Evolutionary conservation across 2,329 filamentous ascomycete species (phyloP).

Genomic region (Diaporthe vexans): DNA sequence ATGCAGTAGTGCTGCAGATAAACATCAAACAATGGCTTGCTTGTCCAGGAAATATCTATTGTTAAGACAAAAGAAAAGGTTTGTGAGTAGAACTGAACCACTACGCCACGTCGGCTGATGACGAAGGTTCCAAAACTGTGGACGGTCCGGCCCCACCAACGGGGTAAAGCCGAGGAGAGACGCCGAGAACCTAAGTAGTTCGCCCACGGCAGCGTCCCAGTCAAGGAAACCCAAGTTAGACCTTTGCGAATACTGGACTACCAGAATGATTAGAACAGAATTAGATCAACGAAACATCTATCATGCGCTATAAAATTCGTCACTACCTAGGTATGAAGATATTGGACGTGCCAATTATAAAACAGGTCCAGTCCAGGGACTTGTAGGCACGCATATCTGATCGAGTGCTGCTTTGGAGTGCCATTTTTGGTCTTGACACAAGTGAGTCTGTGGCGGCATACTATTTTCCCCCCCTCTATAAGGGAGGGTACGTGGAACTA

Average conservation of each 20-base stretch:
- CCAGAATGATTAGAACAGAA: too few species aligned
- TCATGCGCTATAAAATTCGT: too few species aligned
- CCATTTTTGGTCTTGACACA: background rate
- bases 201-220: background rate
- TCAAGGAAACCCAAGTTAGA: too few species aligned
- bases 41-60: background rate
- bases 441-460: too few species aligned
- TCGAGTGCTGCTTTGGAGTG: background rate
- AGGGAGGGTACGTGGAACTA: background rate
- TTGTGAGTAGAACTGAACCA: background rate
- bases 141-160: constrained; percentile 3
- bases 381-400: background rate
- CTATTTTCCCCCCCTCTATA: too few species aligned
- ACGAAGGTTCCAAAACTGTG: background rate
- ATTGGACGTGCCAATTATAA: too few species aligned
- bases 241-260: background rate
- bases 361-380: background rate
- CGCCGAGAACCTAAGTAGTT: background rate
- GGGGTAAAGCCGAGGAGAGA: constrained; percentile 17
- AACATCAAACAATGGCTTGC: background rate
- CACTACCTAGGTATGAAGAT: too few species aligned
- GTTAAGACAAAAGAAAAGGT: background rate
- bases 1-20: background rate
- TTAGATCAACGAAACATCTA: too few species aligned
- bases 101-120: background rate